Evolutionary conservation across 2,329 filamentous ascomycete genomes (phyloP).

Genomic region (Magnaporthiopsis poae): DNA sequence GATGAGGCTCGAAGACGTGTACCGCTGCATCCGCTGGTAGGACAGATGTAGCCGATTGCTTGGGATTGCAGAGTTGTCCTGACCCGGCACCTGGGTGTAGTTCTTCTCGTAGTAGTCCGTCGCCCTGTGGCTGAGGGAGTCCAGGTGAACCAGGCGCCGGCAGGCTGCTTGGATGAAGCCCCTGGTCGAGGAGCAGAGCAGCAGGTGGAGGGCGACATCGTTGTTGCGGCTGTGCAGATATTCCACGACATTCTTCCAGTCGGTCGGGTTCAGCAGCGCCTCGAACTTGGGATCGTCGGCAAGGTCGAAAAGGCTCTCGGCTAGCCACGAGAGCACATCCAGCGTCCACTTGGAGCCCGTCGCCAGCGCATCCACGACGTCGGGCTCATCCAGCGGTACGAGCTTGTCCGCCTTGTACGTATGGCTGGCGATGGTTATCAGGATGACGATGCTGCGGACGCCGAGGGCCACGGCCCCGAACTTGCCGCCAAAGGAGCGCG

Average conservation of each 20-base stretch:
- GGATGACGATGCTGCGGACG: constrained; percentile 59
- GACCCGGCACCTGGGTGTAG: constrained; percentile 27
- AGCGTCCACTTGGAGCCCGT: constrained; percentile 72
- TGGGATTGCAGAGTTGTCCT: constrained; percentile 28
- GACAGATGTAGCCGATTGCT: constrained; percentile 41
- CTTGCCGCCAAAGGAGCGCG: constrained; percentile 59
- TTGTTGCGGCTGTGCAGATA: constrained; percentile 48
- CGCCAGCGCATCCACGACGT: constrained; percentile 61
- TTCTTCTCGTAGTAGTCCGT: constrained; percentile 39
- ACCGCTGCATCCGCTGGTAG: constrained; percentile 44
- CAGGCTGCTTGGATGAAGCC: constrained; percentile 61
- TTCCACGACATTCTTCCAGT: constrained; percentile 37
- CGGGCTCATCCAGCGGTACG: constrained; percentile 56
- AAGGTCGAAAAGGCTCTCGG: constrained; percentile 48
- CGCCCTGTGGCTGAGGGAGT: constrained; percentile 37
- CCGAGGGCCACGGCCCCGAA: constrained; percentile 67
- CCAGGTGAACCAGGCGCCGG: constrained; percentile 51
- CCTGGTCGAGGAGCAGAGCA: constrained; percentile 66
- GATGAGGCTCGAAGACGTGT: constrained; percentile 42
- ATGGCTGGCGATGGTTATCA: constrained; percentile 55
- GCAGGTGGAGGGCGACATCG: constrained; percentile 49
- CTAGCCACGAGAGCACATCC: constrained; percentile 56
- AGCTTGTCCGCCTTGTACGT: constrained; percentile 45
- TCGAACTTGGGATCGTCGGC: constrained; percentile 43
- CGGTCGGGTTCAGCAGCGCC: constrained; percentile 36